Base-by-base conservation (phyloP, 331 rosid species). In the Malus hybrid region DNA sequence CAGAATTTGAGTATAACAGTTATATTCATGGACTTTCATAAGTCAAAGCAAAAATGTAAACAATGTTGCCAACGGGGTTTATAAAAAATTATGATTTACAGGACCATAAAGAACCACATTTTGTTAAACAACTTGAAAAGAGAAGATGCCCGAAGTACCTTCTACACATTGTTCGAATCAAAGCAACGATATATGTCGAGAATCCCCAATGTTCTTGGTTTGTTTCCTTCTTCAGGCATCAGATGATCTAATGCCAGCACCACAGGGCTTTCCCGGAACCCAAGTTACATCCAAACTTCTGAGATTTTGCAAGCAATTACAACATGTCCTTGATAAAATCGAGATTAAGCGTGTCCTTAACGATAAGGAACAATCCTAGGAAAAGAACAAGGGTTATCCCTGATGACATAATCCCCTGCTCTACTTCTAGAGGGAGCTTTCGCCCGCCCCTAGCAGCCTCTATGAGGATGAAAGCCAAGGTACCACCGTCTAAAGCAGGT, bases 381-480 rank as follows among this genome's bases (percentile, higher is more conserved):
- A 94, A 80, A 59, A 94, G 22, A 64, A 94, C 98, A 31, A 90
- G 75, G 87, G 83, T 91, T 39, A 94, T 80, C 82, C 98, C 98
- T 0, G 98, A 94, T 0, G 97, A 90, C 93, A 85, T 94, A 76
- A 94, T 94, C 64, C 83, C 73, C 87, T 94, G 98, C 89, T 94
- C 98, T 52, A 94, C 82, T 82, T 91, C 98, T 46, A 88, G 19
- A 46, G 98, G 98, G 31, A 91, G 87, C 83, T 94, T 91, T 78
- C 95, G 85, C 71, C 98, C 98, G 7, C 98, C 98, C 82, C 98
- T 87, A 36, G 85, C 97, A 31, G 96, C 98, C 80, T 94, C 97
- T 71, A 94, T 66, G 50, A 90, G 93, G 69, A 94, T 84, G 80
- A 94, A 83, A 36, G 98, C 96, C 90, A 94, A 81, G 10, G 97